Conservation (phyloP, 1,284 basidiomycete species). For the Malassezia furfur region DNA sequence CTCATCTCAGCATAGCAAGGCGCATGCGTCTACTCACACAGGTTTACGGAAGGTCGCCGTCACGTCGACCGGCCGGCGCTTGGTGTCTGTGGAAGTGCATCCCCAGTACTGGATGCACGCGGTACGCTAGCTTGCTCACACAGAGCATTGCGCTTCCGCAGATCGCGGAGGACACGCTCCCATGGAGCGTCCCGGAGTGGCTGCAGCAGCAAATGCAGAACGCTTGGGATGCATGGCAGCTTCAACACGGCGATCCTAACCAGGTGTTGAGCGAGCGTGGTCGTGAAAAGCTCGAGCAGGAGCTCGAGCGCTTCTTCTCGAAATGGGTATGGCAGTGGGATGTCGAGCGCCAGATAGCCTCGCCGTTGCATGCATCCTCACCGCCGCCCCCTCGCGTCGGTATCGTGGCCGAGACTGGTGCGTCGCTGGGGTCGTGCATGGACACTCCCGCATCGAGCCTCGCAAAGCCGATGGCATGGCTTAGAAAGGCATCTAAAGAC, state of each 20-base stretch:
- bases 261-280: background rate
- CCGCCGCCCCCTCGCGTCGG: background rate
- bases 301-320: constrained; percentile 9
- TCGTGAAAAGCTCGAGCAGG: constrained; percentile 1
- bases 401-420: constrained; percentile 5
- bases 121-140: background rate
- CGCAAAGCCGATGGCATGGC: background rate
- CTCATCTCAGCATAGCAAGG: background rate
- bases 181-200: constrained; percentile 8
- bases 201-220: constrained; percentile 15
- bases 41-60: constrained; percentile 1
- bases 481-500: background rate
- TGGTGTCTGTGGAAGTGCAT: constrained; percentile 11
- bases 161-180: background rate
- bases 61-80: background rate
- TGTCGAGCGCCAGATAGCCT: constrained; percentile 11
- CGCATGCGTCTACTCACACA: background rate
- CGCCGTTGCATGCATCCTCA: constrained; percentile 6
- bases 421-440: background rate
- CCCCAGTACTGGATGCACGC: constrained; percentile 15
- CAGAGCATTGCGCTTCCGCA: constrained; percentile 6
- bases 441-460: background rate
- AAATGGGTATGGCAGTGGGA: constrained; percentile 19
- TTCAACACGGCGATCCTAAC: constrained; percentile 5
- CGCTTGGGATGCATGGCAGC: constrained; percentile 15